Percentiles rank a stretch among this genome's conserved stretches.
Conservation (phyloP, 176 grass and related monocot genomes). For the Cymbopogon citratus region DNA sequence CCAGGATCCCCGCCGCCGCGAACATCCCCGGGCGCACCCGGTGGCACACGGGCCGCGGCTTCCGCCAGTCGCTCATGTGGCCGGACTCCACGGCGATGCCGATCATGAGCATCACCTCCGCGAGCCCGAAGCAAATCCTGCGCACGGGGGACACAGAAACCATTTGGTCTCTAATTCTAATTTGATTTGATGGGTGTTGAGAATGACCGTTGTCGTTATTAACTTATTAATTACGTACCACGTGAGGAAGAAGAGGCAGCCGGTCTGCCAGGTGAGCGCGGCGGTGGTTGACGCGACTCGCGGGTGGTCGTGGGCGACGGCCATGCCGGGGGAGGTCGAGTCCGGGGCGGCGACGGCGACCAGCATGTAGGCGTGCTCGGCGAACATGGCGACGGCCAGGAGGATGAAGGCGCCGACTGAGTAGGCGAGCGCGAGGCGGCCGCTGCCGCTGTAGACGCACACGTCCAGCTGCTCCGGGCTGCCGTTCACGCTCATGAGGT, state of each 20-base stretch:
- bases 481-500: conserved; percentile 51
- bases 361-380: conserved; percentile 86
- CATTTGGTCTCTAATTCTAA: too few species aligned
- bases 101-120: conserved; percentile 82
- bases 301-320: conserved; percentile 40
- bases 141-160: neutral
- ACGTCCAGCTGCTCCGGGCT: conserved; percentile 30
- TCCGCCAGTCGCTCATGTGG: conserved; percentile 69
- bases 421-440: conserved; percentile 52
- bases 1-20: conserved; percentile 75
- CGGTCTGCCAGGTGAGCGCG: conserved; percentile 51
- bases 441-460: conserved; percentile 68
- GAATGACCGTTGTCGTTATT: neutral
- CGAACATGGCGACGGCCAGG: conserved; percentile 83
- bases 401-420: conserved; percentile 75
- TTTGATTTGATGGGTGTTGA: neutral
- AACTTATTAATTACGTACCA: conserved; percentile 30
- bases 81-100: conserved; percentile 80
- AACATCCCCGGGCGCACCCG: conserved; percentile 68
- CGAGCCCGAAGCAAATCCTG: conserved; percentile 89
- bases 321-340: conserved; percentile 8
- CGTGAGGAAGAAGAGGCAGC: conserved; percentile 75
- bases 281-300: conserved; percentile 17
- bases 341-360: conserved; percentile 52
- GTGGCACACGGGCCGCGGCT: conserved; percentile 63